Base-by-base conservation (phyloP, 225 moss, liverwort and hornwort species). In the Physcomitrium patens region DNA sequence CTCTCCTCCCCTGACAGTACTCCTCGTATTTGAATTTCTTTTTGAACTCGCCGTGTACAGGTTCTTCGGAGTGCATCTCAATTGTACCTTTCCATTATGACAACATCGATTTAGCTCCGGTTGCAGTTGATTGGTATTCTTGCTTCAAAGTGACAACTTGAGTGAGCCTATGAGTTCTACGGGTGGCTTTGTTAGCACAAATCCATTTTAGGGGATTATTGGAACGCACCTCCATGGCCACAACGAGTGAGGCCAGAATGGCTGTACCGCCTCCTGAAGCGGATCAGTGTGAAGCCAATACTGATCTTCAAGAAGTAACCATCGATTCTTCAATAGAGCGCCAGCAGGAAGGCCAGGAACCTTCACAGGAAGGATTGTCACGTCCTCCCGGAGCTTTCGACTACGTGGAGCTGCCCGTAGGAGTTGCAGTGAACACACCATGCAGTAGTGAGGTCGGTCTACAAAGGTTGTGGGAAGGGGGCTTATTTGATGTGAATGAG, bases 391-490 rank as follows among this genome's bases (percentile, higher is more conserved):
- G 57, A 71, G 78, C 78, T 20, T 86, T 86, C 72, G 87, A 87
- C 52, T 87, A 73, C 73, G 84, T 79, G 64, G 87, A 87, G 76
- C 77, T 87, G 73, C 81, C 81, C 1, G 15, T 55, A 14, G 84
- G 84, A 48, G 80, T 80, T 5, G 67, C 82, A 46, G 70, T 67
- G 67, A 78, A 76, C 70, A 70, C 77, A 37, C 78, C 83, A 15
- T 75, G 60, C 46, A 74, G 87, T 68, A 75, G 77, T 20, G 82
- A 77, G 65, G 71, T 74, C 23, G 74, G 87, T 2, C 63, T 87
- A 20, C 85, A 88, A 72, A 72, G 88, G 37, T 71, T 88, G 77
- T 88, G 88, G 88, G 88, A 88, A 49, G 88, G 88, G 13, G 82
- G 88, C 1, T 72, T 88, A 68, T 88, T 85, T 43, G 88, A 88